These are phyloP conservation scores for Ascocoryne sarcoides DNA, from an alignment of 2,329 filamentous ascomycete species.

Conservation along the genomic window DNA sequence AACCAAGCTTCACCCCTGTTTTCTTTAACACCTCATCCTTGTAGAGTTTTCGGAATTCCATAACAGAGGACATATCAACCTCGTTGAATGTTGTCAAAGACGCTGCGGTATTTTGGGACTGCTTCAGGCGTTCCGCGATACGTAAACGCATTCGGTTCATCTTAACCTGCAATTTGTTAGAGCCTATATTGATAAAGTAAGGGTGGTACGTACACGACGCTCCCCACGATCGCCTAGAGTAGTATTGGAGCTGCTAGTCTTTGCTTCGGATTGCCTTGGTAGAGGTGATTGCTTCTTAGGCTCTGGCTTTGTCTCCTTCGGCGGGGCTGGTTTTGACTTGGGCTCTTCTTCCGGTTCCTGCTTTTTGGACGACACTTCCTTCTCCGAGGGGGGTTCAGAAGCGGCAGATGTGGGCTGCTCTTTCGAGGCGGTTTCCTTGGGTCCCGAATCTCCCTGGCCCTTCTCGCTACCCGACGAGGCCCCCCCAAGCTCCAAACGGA, in stretches of 20 bases:
- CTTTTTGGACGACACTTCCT: constrained; percentile 29
- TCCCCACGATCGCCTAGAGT: constrained; percentile 71
- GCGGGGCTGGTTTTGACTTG: constrained; percentile 31
- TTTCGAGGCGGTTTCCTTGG: constrained; percentile 50
- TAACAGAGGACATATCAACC: constrained; percentile 95
- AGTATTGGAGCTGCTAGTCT: constrained; percentile 29
- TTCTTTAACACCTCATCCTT: constrained; percentile 96
- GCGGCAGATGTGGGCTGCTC: constrained; percentile 47
- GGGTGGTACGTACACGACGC: constrained; percentile 57
- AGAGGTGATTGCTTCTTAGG: constrained; percentile 32
- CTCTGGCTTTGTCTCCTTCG: constrained; percentile 34
- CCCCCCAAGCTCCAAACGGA: constrained; percentile 75
- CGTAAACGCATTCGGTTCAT: constrained; percentile 99
- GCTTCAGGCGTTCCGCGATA: constrained; percentile 95
- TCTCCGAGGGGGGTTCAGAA: constrained; percentile 32
- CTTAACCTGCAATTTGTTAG: constrained; percentile 60
- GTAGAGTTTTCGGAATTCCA: constrained; percentile 95
- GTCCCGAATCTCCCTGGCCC: constrained; percentile 43
- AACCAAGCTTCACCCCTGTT: constrained; percentile 95
- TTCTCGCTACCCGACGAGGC: constrained; percentile 44
- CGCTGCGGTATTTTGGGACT: constrained; percentile 96
- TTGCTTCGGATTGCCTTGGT: constrained; percentile 28
- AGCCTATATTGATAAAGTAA: not conserved
- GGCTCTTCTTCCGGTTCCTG: not conserved
- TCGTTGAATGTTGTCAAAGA: constrained; percentile 98